Conservation (phyloP, 768 basidiomycete genomes). For the Saitozyma podzolica region DNA sequence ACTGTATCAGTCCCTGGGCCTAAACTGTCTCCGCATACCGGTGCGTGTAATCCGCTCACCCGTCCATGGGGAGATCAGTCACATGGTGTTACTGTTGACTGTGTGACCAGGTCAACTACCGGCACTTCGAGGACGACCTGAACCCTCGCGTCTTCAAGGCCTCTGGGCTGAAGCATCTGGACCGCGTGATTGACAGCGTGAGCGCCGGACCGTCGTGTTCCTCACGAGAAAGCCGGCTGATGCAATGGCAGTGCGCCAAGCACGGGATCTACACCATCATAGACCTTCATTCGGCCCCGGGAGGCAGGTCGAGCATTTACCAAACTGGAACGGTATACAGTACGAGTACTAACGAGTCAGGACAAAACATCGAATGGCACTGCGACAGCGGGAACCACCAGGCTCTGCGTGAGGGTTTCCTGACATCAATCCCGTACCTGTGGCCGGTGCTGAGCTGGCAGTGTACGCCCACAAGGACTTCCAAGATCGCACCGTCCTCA, state of each 20-base stretch:
- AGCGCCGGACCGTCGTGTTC: background rate
- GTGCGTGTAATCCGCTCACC: slow-evolving; percentile 9
- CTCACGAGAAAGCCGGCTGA: slow-evolving; percentile 31
- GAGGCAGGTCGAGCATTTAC: slow-evolving; percentile 24
- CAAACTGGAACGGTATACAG: background rate
- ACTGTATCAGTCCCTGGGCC: slow-evolving; percentile 73
- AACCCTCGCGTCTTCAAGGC: slow-evolving; percentile 75
- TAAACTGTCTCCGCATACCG: slow-evolving; percentile 70
- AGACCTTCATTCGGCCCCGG: slow-evolving; percentile 68
- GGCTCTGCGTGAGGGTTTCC: slow-evolving; percentile 30
- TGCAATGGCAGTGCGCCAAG: slow-evolving; percentile 59
- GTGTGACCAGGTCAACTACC: slow-evolving; percentile 33
- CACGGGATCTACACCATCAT: slow-evolving; percentile 75
- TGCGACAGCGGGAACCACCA: slow-evolving; percentile 57
- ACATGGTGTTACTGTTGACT: background rate
- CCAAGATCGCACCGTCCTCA: slow-evolving; percentile 73
- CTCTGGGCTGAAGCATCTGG: slow-evolving; percentile 76
- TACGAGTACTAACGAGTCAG: slow-evolving; percentile 2
- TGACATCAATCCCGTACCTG: background rate
- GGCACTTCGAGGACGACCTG: slow-evolving; percentile 62
- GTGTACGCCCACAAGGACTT: slow-evolving; percentile 84
- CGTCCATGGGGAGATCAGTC: background rate
- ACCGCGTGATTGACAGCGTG: slow-evolving; percentile 65
- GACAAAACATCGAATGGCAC: slow-evolving; percentile 68
- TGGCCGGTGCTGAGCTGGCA: slow-evolving; percentile 24